Conservation (phyloP, 1,284 basidiomycete genomes). For the Ganoderma lingzhi region DNA sequence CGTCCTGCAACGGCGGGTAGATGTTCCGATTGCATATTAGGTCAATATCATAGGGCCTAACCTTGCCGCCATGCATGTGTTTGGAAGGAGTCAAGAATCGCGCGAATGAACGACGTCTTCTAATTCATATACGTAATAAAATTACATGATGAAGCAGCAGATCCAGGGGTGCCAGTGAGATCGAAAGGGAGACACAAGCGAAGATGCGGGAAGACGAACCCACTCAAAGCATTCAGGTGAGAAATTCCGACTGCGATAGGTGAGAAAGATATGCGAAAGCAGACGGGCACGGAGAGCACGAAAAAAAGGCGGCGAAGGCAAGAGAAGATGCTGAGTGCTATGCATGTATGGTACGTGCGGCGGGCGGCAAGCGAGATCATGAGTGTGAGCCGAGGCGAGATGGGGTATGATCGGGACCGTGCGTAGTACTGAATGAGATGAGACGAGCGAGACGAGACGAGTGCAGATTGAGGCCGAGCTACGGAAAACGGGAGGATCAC, state of each 20-base stretch:
- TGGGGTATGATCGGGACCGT: not conserved
- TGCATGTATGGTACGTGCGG: constrained; percentile 16
- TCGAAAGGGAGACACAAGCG: not conserved
- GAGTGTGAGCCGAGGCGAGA: not conserved
- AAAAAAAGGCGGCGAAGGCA: not conserved
- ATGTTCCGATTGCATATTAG: not conserved
- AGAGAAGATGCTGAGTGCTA: not conserved
- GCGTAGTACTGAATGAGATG: not conserved
- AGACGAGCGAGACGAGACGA: not conserved
- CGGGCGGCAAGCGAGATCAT: not conserved
- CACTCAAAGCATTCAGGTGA: constrained; percentile 2
- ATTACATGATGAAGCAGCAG: constrained; percentile 27
- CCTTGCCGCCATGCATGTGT: no score
- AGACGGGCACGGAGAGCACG: not conserved
- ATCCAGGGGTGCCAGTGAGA: constrained; percentile 12
- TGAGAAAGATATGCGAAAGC: not conserved
- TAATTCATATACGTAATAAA: constrained; percentile 33
- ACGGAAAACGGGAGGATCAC: not conserved
- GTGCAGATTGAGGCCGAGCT: not conserved
- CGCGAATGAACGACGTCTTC: not conserved
- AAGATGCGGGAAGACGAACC: not conserved
- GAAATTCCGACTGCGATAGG: not conserved
- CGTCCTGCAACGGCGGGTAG: no score
- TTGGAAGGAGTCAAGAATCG: not conserved
- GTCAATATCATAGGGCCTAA: not conserved